A percentile compares a stretch with the other conserved stretches of the same genome.
phyloP scores from a whole-genome alignment of 2,329 filamentous ascomycete genomes.

The Colletotrichum aenigma region DNA sequence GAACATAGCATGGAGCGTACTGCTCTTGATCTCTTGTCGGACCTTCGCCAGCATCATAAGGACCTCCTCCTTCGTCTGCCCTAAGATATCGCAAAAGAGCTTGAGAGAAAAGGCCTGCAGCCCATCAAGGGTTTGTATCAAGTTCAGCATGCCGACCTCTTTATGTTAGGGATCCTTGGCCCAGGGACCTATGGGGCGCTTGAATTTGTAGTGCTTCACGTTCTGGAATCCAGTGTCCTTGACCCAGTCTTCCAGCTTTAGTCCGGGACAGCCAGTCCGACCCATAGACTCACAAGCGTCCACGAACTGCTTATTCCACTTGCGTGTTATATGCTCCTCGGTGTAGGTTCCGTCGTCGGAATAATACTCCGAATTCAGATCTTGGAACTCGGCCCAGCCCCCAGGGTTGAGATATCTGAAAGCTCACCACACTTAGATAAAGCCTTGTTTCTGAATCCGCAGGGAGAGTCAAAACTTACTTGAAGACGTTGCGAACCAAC shows the following conservation, averaged over 20 bases:
- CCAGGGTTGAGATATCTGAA: background rate
- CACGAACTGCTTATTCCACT: background rate
- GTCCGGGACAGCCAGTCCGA: background rate
- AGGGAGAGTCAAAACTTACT: background rate
- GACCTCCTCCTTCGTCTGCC: background rate
- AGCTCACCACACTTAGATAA: background rate
- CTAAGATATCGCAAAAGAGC: background rate
- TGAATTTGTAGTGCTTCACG: background rate
- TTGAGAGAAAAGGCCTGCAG: background rate
- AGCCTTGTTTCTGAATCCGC: background rate
- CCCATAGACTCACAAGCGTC: background rate
- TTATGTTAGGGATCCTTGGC: background rate
- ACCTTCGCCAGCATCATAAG: background rate
- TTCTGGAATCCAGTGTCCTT: background rate
- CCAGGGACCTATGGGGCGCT: background rate
- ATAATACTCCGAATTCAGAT: background rate
- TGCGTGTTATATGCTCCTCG: background rate
- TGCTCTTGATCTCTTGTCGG: background rate
- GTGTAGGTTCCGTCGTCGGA: background rate
- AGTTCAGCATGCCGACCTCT: background rate
- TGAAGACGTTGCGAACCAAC: conserved; percentile 5
- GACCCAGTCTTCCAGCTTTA: background rate
- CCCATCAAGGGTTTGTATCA: background rate
- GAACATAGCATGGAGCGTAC: background rate
- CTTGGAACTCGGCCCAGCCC: background rate